Percentiles rank a stretch among this genome's conserved stretches.
phyloP scores from a whole-genome alignment of 2,329 filamentous ascomycete species.

The Alternaria novae-zelandiae region DNA sequence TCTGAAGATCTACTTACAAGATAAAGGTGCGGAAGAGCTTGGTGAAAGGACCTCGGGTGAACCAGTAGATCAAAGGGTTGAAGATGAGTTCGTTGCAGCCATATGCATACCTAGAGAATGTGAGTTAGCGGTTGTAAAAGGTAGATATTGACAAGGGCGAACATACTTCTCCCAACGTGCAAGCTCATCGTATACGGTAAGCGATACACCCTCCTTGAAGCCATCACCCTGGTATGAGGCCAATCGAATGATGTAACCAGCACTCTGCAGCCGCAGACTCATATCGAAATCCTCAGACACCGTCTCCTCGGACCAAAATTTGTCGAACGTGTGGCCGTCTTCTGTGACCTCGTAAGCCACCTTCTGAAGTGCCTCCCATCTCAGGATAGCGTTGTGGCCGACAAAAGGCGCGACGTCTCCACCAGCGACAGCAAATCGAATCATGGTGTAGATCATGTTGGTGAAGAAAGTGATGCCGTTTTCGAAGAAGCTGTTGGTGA shows the following conservation, averaged over 20 bases:
- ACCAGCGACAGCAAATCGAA: slow-evolving; percentile 71
- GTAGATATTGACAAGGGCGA: too few relatives aligned
- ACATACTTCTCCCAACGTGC: slow-evolving; percentile 70
- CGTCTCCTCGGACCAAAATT: slow-evolving; percentile 77
- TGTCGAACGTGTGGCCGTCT: slow-evolving; percentile 59
- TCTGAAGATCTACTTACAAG: slow-evolving; percentile 19
- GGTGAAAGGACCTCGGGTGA: slow-evolving; percentile 68
- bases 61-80: slow-evolving; percentile 69
- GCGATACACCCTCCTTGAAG: slow-evolving; percentile 76
- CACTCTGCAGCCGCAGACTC: slow-evolving; percentile 72
- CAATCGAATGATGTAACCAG: slow-evolving; percentile 71
- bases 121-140: not conserved
- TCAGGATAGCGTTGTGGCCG: slow-evolving; percentile 77
- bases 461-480: slow-evolving; percentile 81
- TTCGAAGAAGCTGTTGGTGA: slow-evolving; percentile 75
- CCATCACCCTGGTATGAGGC: slow-evolving; percentile 72
- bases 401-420: slow-evolving; percentile 79
- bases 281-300: slow-evolving; percentile 83
- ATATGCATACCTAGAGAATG: slow-evolving; percentile 60
- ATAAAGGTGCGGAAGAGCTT: slow-evolving; percentile 68
- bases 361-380: slow-evolving; percentile 70
- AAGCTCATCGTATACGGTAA: slow-evolving; percentile 76
- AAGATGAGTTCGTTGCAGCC: slow-evolving; percentile 75
- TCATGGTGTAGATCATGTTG: slow-evolving; percentile 76
- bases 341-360: slow-evolving; percentile 49